Evolutionary conservation across 2,329 filamentous ascomycete species (phyloP).

Genomic region (Diaporthe citrichinensis): DNA sequence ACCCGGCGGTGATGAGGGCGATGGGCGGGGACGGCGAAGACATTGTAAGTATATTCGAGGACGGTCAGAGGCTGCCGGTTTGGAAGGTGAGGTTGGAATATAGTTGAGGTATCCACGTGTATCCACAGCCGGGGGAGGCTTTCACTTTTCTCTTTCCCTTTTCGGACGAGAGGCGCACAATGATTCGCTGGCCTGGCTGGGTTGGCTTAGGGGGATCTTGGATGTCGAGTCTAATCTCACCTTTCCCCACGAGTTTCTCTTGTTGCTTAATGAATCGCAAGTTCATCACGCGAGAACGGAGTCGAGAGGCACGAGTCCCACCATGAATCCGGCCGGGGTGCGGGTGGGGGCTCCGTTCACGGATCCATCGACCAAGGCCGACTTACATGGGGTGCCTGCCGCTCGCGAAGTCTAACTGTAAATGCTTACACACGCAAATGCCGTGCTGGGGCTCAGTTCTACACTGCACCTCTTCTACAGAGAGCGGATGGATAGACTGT

Average conservation of each 20-base stretch:
- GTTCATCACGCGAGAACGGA: slow-evolving; percentile 23
- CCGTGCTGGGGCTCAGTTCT: background rate
- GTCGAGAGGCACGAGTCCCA: slow-evolving; percentile 5
- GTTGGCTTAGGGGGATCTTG: slow-evolving; percentile 1
- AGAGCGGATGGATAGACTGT: background rate
- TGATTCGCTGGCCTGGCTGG: slow-evolving; percentile 26
- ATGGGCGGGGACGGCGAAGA: slow-evolving; percentile 53
- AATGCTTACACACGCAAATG: background rate
- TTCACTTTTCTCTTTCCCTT: slow-evolving; percentile 11
- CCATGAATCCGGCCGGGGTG: slow-evolving; percentile 3
- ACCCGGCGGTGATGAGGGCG: slow-evolving; percentile 65
- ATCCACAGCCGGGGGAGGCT: slow-evolving; percentile 21
- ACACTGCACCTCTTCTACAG: background rate
- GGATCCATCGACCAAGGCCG: slow-evolving; percentile 4
- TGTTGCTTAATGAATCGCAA: slow-evolving; percentile 20
- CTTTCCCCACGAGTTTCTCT: background rate
- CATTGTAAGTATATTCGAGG: slow-evolving; percentile 38
- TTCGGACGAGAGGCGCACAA: slow-evolving; percentile 20
- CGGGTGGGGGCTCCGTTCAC: slow-evolving; percentile 12
- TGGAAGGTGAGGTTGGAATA: slow-evolving; percentile 1
- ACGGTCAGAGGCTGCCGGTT: background rate
- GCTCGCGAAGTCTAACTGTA: background rate
- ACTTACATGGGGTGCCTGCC: slow-evolving; percentile 3
- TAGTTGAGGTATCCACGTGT: background rate
- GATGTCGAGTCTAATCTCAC: background rate